Evolutionary conservation across 495 filamentous ascomycete species (phyloP).

Genomic region (Neurospora sp.): DNA sequence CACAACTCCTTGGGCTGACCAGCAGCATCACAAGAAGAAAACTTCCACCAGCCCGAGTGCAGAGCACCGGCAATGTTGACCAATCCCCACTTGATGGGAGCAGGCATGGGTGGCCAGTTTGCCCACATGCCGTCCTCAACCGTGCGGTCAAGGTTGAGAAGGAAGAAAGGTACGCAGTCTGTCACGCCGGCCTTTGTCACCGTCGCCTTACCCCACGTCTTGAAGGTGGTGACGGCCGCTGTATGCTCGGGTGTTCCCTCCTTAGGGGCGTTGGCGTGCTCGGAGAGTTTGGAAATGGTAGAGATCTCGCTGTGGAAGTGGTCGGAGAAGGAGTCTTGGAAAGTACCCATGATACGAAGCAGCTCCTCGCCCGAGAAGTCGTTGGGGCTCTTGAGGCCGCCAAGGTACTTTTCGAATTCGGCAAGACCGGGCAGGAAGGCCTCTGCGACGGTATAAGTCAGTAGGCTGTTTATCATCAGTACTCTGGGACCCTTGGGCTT

Average conservation of each 20-base stretch:
- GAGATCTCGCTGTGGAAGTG: constrained; percentile 47
- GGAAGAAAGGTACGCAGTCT: constrained; percentile 46
- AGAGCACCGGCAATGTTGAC: constrained; percentile 35
- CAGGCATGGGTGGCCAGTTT: constrained; percentile 41
- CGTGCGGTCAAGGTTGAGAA: constrained; percentile 43
- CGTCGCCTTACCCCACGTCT: constrained; percentile 42
- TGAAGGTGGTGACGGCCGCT: constrained; percentile 21
- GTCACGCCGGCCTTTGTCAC: constrained; percentile 38
- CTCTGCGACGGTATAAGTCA: constrained; percentile 20
- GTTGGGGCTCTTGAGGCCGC: constrained; percentile 18
- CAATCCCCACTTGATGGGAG: constrained; percentile 35
- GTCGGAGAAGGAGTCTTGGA: constrained; percentile 35
- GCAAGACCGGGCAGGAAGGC: constrained; percentile 40
- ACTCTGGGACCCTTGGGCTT: background rate
- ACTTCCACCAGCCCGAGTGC: constrained; percentile 43
- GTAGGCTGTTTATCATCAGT: background rate
- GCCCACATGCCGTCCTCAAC: constrained; percentile 45
- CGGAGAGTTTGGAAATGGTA: constrained; percentile 37
- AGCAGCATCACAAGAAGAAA: constrained; percentile 36
- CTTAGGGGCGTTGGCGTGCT: constrained; percentile 37
- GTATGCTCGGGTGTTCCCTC: constrained; percentile 24
- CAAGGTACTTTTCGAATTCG: constrained; percentile 39
- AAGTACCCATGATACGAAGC: constrained; percentile 35
- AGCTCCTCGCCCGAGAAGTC: constrained; percentile 36
- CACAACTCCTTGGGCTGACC: constrained; percentile 31